Evolutionary conservation across 2,329 filamentous ascomycete genomes (phyloP).

Genomic region (Fusarium albosuccineum): DNA sequence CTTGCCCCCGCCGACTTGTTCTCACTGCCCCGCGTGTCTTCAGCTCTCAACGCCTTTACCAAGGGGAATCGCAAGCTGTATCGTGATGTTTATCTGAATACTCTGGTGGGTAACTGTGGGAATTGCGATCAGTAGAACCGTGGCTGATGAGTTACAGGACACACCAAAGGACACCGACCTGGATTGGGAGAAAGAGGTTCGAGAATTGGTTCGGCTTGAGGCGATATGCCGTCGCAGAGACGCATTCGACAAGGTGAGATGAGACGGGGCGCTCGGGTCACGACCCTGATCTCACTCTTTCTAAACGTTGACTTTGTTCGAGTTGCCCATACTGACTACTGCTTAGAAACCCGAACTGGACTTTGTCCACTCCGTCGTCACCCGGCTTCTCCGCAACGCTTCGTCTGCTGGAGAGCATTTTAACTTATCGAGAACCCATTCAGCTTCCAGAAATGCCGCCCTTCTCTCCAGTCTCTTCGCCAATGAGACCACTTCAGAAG

Average conservation of each 20-base stretch:
- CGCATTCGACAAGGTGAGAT: conserved; percentile 56
- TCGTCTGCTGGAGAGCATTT: conserved; percentile 51
- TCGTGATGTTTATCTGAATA: conserved; percentile 71
- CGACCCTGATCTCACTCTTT: neutral
- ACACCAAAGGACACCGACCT: conserved; percentile 51
- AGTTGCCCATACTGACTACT: neutral
- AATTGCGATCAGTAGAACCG: neutral
- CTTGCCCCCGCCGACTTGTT: conserved; percentile 70
- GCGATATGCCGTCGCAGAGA: conserved; percentile 54
- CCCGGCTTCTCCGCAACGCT: conserved; percentile 60
- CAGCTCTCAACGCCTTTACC: conserved; percentile 65
- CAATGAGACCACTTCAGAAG: conserved; percentile 64
- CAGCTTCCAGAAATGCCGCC: conserved; percentile 61
- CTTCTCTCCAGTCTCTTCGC: conserved; percentile 61
- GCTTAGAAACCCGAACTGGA: conserved; percentile 58
- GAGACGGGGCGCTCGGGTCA: neutral
- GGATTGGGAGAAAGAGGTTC: conserved; percentile 60
- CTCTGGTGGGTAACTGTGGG: conserved; percentile 60
- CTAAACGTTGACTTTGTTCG: neutral
- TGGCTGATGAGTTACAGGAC: conserved; percentile 45
- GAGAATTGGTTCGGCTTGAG: conserved; percentile 59
- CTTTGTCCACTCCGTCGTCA: conserved; percentile 63
- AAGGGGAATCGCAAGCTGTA: conserved; percentile 70
- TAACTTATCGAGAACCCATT: conserved; percentile 52
- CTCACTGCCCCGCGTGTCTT: conserved; percentile 65